Percentiles rank a stretch among this genome's conserved stretches.
Conservation (phyloP, 75 land plant species). For the Selaginella moellendorffii region DNA sequence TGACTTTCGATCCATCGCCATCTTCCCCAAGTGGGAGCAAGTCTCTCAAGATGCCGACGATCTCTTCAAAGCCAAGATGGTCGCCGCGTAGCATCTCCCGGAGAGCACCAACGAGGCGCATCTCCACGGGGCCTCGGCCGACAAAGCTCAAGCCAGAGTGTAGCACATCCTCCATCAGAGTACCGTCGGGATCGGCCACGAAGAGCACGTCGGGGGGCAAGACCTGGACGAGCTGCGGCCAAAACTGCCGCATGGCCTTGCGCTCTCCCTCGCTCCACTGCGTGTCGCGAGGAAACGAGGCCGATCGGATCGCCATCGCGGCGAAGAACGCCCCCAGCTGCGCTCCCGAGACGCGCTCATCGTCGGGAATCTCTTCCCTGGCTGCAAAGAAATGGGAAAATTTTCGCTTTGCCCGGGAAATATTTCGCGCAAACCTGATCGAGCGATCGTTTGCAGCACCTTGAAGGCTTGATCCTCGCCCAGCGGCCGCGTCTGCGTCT, state of each 20-base stretch:
- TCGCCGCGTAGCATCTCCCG: conserved; percentile 83
- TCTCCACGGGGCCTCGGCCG: conserved; percentile 49
- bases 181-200: conserved; percentile 91
- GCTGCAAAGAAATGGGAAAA: too few relatives aligned
- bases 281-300: conserved; percentile 70
- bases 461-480: conserved; percentile 62
- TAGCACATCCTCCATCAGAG: conserved; percentile 52
- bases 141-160: conserved; percentile 45
- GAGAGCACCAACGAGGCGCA: conserved; percentile 91
- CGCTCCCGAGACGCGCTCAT: conserved; percentile 66
- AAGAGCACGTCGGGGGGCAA: conserved; percentile 80
- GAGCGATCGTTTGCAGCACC: conserved; percentile 70
- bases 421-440: too few relatives aligned
- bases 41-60: conserved; percentile 62
- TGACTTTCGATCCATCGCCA: conserved; percentile 23
- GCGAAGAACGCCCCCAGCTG: conserved; percentile 98
- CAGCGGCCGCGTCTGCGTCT: conserved; percentile 81
- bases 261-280: conserved; percentile 98
- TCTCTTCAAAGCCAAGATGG: conserved; percentile 92
- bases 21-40: conserved; percentile 43
- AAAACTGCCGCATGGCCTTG: conserved; percentile 54
- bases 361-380: conserved; percentile 65
- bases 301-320: conserved; percentile 85
- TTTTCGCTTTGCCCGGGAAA: too few relatives aligned
- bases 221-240: conserved; percentile 60